A percentile compares a stretch with the other conserved stretches of the same genome.
Conservation (phyloP, 257 asterid species). For the Solanum pennellii region DNA sequence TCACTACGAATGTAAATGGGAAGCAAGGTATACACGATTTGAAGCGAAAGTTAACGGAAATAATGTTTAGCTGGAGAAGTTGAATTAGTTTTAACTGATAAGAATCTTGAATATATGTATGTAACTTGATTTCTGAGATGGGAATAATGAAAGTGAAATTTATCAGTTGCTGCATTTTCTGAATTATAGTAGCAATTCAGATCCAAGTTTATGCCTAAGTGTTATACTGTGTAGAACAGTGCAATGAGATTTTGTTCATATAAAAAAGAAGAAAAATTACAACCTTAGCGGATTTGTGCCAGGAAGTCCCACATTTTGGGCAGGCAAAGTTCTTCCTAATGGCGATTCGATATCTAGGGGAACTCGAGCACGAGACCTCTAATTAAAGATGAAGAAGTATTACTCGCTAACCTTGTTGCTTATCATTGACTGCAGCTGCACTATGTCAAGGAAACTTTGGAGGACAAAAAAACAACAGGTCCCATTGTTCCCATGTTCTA, state of each 20-base stretch:
- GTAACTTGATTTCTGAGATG: background rate
- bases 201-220: background rate
- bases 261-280: background rate
- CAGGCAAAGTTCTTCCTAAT: background rate
- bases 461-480: background rate
- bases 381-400: background rate
- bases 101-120: background rate
- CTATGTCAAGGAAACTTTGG: background rate
- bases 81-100: background rate
- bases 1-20: background rate
- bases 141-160: background rate
- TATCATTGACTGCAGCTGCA: background rate
- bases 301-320: background rate
- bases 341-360: accelerated
- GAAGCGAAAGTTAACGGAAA: background rate
- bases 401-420: background rate
- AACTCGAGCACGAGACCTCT: accelerated
- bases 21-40: background rate
- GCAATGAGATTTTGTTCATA: background rate
- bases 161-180: background rate
- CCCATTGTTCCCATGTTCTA: background rate
- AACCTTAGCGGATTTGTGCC: accelerated
- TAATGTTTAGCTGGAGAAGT: background rate
- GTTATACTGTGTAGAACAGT: background rate
- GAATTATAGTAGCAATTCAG: background rate